phyloP scores from a whole-genome alignment of 805 yeast genomes.

The Sugiyamaella valdiviana region DNA sequence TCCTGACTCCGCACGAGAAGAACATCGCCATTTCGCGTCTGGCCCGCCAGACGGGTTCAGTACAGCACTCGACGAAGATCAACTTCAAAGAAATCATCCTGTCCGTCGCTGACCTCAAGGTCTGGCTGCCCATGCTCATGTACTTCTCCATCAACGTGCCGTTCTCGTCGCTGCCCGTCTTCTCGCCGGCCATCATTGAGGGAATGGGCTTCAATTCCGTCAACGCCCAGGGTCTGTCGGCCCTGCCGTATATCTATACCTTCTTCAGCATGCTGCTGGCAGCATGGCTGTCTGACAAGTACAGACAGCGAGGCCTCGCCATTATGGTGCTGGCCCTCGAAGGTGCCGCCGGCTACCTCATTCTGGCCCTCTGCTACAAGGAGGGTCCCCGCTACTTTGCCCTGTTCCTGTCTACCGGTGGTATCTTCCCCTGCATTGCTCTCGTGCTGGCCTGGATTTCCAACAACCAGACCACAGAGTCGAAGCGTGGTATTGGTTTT shows the following conservation, averaged over 20 bases:
- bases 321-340: constrained; percentile 10
- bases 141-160: constrained; percentile 25
- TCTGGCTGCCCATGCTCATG: constrained; percentile 18
- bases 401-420: constrained; percentile 24
- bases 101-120: constrained; percentile 15
- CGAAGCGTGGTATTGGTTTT: constrained; percentile 27
- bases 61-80: constrained; percentile 5
- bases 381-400: constrained; percentile 27
- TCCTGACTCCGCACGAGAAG: constrained; percentile 37
- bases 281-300: constrained; percentile 42
- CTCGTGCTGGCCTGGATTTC: constrained; percentile 26
- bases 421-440: constrained; percentile 27
- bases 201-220: constrained; percentile 39
- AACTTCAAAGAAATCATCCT: constrained; percentile 6
- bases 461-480: constrained; percentile 28
- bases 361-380: constrained; percentile 22
- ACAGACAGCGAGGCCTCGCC: constrained; percentile 23
- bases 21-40: constrained; percentile 18
- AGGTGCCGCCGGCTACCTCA: constrained; percentile 21
- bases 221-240: constrained; percentile 41
- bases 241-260: constrained; percentile 39
- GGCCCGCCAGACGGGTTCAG: constrained; percentile 13
- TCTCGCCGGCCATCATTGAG: constrained; percentile 41
- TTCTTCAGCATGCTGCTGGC: constrained; percentile 39
- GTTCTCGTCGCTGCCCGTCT: constrained; percentile 40